phyloP scores from a whole-genome alignment of 495 filamentous ascomycete genomes.

The Hyphodiscus hymeniophilus region DNA sequence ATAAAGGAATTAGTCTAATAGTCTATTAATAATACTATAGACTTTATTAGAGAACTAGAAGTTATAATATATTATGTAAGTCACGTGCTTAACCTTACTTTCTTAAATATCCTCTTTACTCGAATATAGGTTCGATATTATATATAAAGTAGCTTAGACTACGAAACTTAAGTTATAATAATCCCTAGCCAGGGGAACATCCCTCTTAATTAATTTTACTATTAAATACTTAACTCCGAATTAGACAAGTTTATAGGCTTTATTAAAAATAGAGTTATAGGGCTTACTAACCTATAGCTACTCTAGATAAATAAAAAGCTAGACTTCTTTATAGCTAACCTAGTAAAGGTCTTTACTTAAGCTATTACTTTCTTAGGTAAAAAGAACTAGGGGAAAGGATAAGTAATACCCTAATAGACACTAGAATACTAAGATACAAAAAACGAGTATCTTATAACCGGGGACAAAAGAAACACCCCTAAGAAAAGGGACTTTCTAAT shows the following conservation, averaged over 20 bases:
- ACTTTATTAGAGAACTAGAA: neutral
- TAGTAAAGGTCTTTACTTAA: neutral
- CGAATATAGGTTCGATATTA: neutral
- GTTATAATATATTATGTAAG: neutral
- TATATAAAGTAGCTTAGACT: constrained; percentile 2
- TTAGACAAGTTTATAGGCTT: neutral
- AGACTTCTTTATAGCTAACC: neutral
- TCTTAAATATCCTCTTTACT: neutral
- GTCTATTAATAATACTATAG: neutral
- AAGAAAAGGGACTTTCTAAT: neutral
- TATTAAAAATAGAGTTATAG: neutral
- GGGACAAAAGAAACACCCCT: neutral
- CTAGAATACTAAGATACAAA: neutral
- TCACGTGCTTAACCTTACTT: neutral
- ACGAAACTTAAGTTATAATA: neutral
- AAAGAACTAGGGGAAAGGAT: neutral
- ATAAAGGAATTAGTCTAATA: neutral
- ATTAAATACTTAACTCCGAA: neutral
- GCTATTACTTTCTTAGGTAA: neutral
- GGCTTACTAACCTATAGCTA: neutral
- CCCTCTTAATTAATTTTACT: neutral
- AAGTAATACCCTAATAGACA: neutral
- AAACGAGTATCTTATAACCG: neutral
- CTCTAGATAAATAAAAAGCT: neutral
- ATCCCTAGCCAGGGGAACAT: neutral